Conservation (phyloP, 2,329 filamentous ascomycete genomes). For the Fusarium bulbicola region DNA sequence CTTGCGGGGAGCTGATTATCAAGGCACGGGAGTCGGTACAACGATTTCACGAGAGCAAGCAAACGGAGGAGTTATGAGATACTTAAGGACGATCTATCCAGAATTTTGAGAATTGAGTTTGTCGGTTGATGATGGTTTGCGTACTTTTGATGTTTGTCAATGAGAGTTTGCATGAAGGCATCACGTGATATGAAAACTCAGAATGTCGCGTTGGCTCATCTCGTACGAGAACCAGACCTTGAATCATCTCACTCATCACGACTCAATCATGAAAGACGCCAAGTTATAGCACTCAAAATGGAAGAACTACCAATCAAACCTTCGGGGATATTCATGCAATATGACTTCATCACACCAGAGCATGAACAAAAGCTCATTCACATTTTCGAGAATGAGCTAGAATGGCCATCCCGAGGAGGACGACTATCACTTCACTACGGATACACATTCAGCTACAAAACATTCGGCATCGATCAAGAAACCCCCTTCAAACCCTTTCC, state of each 20-base stretch:
- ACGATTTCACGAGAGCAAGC: fast-evolving
- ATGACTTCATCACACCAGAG: slow-evolving; percentile 56
- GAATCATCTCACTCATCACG: not conserved
- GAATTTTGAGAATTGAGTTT: too few relatives aligned
- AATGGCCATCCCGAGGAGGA: slow-evolving; percentile 56
- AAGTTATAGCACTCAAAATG: slow-evolving; percentile 27
- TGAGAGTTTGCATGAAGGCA: fast-evolving
- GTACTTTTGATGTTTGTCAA: not conserved
- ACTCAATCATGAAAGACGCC: not conserved
- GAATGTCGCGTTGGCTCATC: not conserved
- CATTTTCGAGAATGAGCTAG: slow-evolving; percentile 54
- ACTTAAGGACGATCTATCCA: fast-evolving
- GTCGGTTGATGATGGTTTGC: not conserved
- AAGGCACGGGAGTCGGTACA: not conserved
- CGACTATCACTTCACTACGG: slow-evolving; percentile 64
- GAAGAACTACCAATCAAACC: slow-evolving; percentile 42
- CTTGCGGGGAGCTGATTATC: fast-evolving
- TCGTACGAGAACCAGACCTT: not conserved
- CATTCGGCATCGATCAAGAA: slow-evolving; percentile 61
- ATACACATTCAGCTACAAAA: slow-evolving; percentile 67
- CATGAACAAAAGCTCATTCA: slow-evolving; percentile 56
- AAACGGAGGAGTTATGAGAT: fast-evolving
- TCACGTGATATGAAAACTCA: slow-evolving; percentile 16
- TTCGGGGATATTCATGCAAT: slow-evolving; percentile 54
- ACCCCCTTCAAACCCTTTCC: slow-evolving; percentile 62